Conservation (phyloP, 306 rosid species). For the Carpinus fangiana region DNA sequence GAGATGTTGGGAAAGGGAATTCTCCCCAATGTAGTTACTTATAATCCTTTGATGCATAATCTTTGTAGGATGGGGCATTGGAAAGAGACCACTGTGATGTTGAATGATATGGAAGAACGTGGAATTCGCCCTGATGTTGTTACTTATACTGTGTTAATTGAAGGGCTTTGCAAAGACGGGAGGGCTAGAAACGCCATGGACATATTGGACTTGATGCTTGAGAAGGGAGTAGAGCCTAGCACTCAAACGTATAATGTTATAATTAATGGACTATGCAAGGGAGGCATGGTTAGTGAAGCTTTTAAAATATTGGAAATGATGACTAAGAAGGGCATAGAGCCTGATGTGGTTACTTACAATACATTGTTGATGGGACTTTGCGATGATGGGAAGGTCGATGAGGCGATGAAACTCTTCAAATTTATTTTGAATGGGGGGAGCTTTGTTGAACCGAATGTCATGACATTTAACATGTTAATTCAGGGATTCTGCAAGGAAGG, state of each 20-base stretch:
- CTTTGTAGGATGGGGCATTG: slow-evolving; percentile 64
- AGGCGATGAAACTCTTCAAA: slow-evolving; percentile 61
- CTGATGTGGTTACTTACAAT: slow-evolving; percentile 70
- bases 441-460: slow-evolving; percentile 53
- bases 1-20: slow-evolving; percentile 66
- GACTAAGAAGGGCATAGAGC: slow-evolving; percentile 64
- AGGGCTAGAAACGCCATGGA: slow-evolving; percentile 49
- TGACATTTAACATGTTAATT: slow-evolving; percentile 51
- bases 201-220: slow-evolving; percentile 59
- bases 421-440: slow-evolving; percentile 42
- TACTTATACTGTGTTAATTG: slow-evolving; percentile 58
- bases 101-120: slow-evolving; percentile 52
- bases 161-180: slow-evolving; percentile 77
- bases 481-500: slow-evolving; percentile 67
- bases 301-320: slow-evolving; percentile 50
- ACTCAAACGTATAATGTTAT: slow-evolving; percentile 62
- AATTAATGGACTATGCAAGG: slow-evolving; percentile 76
- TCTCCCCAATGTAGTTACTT: slow-evolving; percentile 62
- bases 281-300: slow-evolving; percentile 61
- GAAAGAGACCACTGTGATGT: slow-evolving; percentile 58
- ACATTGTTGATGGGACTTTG: slow-evolving; percentile 64
- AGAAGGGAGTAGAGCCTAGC: slow-evolving; percentile 62
- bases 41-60: slow-evolving; percentile 58
- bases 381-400: slow-evolving; percentile 48
- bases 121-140: slow-evolving; percentile 61